Percentiles rank a stretch among this genome's conserved stretches.
Evolutionary conservation across 2,329 filamentous ascomycete genomes (phyloP).

Genomic region (Dothidotthia symphoricarpi): DNA sequence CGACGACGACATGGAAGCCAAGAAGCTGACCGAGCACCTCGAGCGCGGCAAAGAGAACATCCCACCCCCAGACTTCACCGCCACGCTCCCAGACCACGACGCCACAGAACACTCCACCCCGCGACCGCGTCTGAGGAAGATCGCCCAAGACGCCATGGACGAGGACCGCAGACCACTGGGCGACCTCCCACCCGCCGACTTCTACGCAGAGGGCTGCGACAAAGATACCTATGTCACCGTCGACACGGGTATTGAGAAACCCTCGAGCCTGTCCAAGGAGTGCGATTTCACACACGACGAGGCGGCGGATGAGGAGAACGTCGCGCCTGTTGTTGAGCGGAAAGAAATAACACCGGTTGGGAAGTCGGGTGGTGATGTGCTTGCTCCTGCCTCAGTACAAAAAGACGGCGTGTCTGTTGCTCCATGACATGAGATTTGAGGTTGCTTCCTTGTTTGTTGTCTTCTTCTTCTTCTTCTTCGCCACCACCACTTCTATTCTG

Average conservation of each 20-base stretch:
- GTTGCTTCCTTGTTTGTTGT: no score
- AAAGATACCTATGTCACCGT: slow-evolving; percentile 38
- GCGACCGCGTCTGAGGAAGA: no score
- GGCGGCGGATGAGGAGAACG: no score
- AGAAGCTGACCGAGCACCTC: slow-evolving; percentile 56
- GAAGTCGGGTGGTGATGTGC: no score
- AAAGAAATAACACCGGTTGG: no score
- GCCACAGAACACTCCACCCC: background rate
- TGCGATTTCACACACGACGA: slow-evolving; percentile 21
- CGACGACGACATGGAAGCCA: slow-evolving; percentile 70
- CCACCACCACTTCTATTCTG: no score
- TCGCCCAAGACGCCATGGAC: slow-evolving; percentile 42
- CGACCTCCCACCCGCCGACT: slow-evolving; percentile 38
- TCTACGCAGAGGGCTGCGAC: slow-evolving; percentile 42
- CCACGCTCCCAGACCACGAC: slow-evolving; percentile 13
- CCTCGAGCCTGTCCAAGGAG: slow-evolving; percentile 38
- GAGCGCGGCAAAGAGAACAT: slow-evolving; percentile 87
- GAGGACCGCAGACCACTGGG: slow-evolving; percentile 42
- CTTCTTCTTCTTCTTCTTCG: no score
- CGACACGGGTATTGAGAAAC: slow-evolving; percentile 36
- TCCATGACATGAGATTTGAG: no score
- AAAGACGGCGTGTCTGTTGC: no score
- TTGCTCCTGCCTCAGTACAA: no score
- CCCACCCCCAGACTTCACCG: slow-evolving; percentile 58
- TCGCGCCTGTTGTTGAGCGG: no score